phyloP scores from a whole-genome alignment of 441 rosid genomes.

The Populus trichocarpa region DNA sequence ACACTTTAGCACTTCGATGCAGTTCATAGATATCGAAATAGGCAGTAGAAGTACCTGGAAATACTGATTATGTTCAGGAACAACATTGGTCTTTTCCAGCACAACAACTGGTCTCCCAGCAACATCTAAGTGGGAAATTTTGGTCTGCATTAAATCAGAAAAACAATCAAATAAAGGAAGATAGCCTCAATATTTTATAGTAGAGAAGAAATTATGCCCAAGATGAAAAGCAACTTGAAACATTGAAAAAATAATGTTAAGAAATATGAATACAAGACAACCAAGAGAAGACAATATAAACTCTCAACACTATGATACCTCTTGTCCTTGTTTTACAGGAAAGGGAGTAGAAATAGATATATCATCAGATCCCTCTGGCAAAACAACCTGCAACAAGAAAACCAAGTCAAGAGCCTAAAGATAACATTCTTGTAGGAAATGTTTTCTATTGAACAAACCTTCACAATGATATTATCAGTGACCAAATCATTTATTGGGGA shows the following conservation, averaged over 20 bases:
- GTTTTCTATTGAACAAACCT: conserved; percentile 44
- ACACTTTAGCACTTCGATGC: background rate
- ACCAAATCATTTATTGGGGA: conserved; percentile 72
- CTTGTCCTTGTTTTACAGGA: conserved; percentile 61
- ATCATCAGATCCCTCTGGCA: conserved; percentile 87
- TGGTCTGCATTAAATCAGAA: conserved; percentile 46
- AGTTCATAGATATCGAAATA: conserved; percentile 1
- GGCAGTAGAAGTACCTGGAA: conserved; percentile 61
- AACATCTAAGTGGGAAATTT: conserved; percentile 81
- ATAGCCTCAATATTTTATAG: background rate
- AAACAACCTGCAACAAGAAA: conserved; percentile 61
- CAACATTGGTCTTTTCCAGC: conserved; percentile 73
- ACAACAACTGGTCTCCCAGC: conserved; percentile 85
- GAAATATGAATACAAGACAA: conserved; percentile 3
- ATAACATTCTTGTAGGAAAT: background rate
- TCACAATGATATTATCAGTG: conserved; percentile 67
- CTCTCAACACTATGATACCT: conserved; percentile 45
- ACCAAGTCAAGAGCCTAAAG: conserved; percentile 14
- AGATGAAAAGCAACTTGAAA: background rate
- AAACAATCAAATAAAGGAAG: conserved; percentile 4
- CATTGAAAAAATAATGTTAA: background rate
- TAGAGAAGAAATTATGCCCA: conserved; percentile 9
- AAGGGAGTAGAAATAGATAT: conserved; percentile 72
- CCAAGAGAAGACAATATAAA: background rate
- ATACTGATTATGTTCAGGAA: conserved; percentile 84